Conservation (phyloP, 2,329 filamentous ascomycete genomes). For the Ramichloridium luteum region DNA sequence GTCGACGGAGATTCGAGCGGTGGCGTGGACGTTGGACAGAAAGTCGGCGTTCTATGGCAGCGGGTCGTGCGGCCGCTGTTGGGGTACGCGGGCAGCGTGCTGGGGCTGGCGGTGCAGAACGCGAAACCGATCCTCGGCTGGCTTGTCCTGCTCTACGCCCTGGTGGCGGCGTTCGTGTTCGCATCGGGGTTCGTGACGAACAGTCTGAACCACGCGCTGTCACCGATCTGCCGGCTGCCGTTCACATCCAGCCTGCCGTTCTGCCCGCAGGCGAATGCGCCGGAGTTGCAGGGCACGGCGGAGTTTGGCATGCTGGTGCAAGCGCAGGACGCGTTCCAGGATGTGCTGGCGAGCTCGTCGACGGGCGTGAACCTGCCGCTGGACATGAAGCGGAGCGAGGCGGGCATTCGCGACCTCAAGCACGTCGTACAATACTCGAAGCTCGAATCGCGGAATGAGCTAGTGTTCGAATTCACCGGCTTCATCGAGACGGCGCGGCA, state of each 20-base stretch:
- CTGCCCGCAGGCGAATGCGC: conserved; percentile 32
- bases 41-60: conserved; percentile 19
- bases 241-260: conserved; percentile 53
- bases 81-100: conserved; percentile 43
- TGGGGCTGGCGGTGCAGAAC: conserved; percentile 48
- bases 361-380: conserved; percentile 56
- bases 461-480: conserved; percentile 62
- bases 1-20: conserved; percentile 17
- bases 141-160: conserved; percentile 48
- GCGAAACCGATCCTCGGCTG: conserved; percentile 54
- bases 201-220: conserved; percentile 49
- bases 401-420: conserved; percentile 60
- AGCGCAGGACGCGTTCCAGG: conserved; percentile 64
- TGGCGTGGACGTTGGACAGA: conserved; percentile 6
- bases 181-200: conserved; percentile 50
- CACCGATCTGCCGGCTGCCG: conserved; percentile 59
- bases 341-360: conserved; percentile 56
- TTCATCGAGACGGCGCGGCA: conserved; percentile 59
- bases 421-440: conserved; percentile 59
- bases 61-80: conserved; percentile 26
- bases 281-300: conserved; percentile 27
- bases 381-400: conserved; percentile 68
- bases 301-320: conserved; percentile 67
- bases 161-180: conserved; percentile 47
- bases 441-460: conserved; percentile 54